These are phyloP conservation scores for Erysiphe neolycopersici DNA, from an alignment of 2,329 filamentous ascomycete species.

Conservation along the genomic window DNA sequence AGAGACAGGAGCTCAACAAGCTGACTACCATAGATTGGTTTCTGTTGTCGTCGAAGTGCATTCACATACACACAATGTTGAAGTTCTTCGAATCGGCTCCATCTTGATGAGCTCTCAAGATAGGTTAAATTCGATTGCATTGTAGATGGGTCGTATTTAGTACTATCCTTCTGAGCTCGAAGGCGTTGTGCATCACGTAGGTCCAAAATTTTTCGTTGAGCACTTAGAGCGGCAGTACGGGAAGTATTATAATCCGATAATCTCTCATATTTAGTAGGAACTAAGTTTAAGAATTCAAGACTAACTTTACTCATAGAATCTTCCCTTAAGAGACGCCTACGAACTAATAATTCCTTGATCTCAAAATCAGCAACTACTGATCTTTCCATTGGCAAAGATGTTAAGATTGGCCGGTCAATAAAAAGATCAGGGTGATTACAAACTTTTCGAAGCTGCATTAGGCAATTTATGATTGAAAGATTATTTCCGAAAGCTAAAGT, in stretches of 20 bases:
- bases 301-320: constrained; percentile 37
- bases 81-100: constrained; percentile 47
- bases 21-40: constrained; percentile 55
- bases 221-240: constrained; percentile 37
- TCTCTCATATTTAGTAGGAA: constrained; percentile 43
- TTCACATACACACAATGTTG: constrained; percentile 63
- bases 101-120: constrained; percentile 43
- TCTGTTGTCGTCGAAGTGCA: constrained; percentile 50
- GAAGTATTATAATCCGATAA: constrained; percentile 28
- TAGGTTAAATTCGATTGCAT: constrained; percentile 43
- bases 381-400: constrained; percentile 72
- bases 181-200: constrained; percentile 44
- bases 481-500: constrained; percentile 85
- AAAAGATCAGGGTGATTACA: constrained; percentile 97
- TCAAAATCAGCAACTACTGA: constrained; percentile 54
- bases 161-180: constrained; percentile 27
- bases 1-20: constrained; percentile 52
- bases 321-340: constrained; percentile 33
- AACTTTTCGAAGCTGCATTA: constrained; percentile 93
- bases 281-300: constrained; percentile 52
- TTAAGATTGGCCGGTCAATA: constrained; percentile 85
- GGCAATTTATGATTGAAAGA: constrained; percentile 89
- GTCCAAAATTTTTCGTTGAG: constrained; percentile 40
- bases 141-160: constrained; percentile 34
- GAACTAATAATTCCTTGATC: constrained; percentile 42